Percentiles rank a stretch among this genome's conserved stretches.
phyloP scores from a whole-genome alignment of 352 stramenopile species.

The Detonula confervacea region DNA sequence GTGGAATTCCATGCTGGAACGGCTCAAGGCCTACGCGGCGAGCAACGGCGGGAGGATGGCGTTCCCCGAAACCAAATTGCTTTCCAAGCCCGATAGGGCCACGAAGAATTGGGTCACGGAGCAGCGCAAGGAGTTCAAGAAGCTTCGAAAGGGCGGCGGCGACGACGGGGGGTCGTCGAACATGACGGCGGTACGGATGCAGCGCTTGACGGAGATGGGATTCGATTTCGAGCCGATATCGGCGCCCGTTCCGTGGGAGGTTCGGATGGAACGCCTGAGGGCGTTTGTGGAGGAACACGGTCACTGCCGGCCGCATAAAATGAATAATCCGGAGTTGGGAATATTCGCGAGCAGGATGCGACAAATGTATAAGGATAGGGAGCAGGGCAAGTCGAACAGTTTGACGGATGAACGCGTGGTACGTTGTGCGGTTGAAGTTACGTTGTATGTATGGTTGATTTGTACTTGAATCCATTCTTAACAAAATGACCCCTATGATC shows the following conservation, averaged over 20 bases:
- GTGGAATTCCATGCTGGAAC: not conserved
- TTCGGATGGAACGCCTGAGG: not conserved
- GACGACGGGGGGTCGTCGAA: not conserved
- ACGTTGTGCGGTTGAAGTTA: not conserved
- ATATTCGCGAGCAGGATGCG: not conserved
- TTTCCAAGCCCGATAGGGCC: not conserved
- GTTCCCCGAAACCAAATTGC: not conserved
- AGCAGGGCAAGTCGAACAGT: not conserved
- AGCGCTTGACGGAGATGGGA: conserved; percentile 27
- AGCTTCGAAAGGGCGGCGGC: not conserved
- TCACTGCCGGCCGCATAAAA: not conserved
- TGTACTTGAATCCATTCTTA: no score
- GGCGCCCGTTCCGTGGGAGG: not conserved
- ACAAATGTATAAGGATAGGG: not conserved
- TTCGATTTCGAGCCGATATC: conserved; percentile 6
- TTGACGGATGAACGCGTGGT: conserved; percentile 5
- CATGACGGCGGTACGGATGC: conserved; percentile 11
- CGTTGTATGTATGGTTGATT: not conserved
- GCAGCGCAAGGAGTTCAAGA: not conserved
- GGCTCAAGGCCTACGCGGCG: not conserved
- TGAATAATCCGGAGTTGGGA: not conserved
- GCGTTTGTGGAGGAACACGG: not conserved
- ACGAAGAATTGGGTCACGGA: not conserved
- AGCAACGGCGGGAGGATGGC: not conserved
- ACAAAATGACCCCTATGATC: no score